Evolutionary conservation across 306 rosid genomes (phyloP).

Genomic region (Abrus pulchellus): DNA sequence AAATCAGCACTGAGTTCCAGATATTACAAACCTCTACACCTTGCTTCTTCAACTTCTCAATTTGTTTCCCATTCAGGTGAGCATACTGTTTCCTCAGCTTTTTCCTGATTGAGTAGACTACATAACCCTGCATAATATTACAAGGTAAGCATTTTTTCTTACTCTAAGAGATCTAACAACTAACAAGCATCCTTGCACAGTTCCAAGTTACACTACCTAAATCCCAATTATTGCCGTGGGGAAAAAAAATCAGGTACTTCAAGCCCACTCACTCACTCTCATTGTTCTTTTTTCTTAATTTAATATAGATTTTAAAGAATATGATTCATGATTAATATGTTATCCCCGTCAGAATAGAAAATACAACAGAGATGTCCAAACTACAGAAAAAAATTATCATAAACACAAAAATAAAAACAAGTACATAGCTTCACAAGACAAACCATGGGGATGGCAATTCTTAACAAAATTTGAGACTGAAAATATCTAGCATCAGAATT

Average conservation of each 20-base stretch:
- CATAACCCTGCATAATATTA: constrained; percentile 78
- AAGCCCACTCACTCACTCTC: not conserved
- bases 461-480: constrained; percentile 7
- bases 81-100: constrained; percentile 90
- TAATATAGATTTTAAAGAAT: not conserved
- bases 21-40: constrained; percentile 85
- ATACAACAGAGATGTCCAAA: constrained; percentile 3
- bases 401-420: not conserved
- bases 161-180: not conserved
- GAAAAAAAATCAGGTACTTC: not conserved
- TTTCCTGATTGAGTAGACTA: constrained; percentile 88
- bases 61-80: constrained; percentile 91
- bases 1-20: constrained; percentile 34
- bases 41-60: constrained; percentile 90
- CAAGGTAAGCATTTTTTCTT: constrained; percentile 18
- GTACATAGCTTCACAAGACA: not conserved
- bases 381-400: not conserved
- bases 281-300: not conserved
- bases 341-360: not conserved
- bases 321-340: not conserved
- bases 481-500: not conserved
- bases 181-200: not conserved
- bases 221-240: not conserved
- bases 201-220: not conserved
- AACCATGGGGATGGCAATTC: constrained; percentile 7